Percentiles rank a stretch among this genome's conserved stretches.
phyloP scores from a whole-genome alignment of 2,329 filamentous ascomycete genomes.

The Penicillium sp. region DNA sequence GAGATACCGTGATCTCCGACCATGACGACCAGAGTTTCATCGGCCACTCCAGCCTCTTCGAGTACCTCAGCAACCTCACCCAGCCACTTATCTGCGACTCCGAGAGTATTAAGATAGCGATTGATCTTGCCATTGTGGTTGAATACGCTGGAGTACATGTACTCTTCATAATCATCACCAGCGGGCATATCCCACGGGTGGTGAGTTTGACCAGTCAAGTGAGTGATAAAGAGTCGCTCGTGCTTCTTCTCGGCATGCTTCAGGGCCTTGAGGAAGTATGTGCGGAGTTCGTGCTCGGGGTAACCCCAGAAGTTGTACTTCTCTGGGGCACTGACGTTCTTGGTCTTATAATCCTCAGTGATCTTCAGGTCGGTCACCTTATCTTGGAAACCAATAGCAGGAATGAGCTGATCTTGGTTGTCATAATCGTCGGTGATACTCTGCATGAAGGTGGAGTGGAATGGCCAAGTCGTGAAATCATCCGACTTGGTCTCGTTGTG shows the following conservation, averaged over 20 bases:
- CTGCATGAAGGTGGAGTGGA: constrained; percentile 33
- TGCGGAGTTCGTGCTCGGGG: constrained; percentile 26
- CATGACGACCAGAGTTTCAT: constrained; percentile 27
- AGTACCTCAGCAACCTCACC: constrained; percentile 25
- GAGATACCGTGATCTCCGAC: constrained; percentile 30
- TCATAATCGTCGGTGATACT: constrained; percentile 32
- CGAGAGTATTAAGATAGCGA: constrained; percentile 25
- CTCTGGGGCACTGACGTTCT: constrained; percentile 4
- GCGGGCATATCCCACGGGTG: constrained; percentile 30
- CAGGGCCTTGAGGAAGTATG: constrained; percentile 27
- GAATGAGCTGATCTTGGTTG: constrained; percentile 28
- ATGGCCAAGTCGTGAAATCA: constrained; percentile 28
- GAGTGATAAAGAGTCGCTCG: constrained; percentile 30
- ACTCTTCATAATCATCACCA: constrained; percentile 23
- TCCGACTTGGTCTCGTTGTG: constrained; percentile 12
- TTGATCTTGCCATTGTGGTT: constrained; percentile 20
- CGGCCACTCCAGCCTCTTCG: constrained; percentile 22
- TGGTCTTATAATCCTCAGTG: constrained; percentile 16
- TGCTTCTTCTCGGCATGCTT: constrained; percentile 26
- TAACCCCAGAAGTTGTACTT: constrained; percentile 30
- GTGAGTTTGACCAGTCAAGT: constrained; percentile 33
- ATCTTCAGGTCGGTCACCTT: constrained; percentile 23
- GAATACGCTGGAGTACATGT: constrained; percentile 18
- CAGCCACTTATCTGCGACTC: constrained; percentile 28
- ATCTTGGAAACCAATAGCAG: constrained; percentile 25